Conservation (phyloP, 2,329 filamentous ascomycete genomes). For the Fusarium lateritium region DNA sequence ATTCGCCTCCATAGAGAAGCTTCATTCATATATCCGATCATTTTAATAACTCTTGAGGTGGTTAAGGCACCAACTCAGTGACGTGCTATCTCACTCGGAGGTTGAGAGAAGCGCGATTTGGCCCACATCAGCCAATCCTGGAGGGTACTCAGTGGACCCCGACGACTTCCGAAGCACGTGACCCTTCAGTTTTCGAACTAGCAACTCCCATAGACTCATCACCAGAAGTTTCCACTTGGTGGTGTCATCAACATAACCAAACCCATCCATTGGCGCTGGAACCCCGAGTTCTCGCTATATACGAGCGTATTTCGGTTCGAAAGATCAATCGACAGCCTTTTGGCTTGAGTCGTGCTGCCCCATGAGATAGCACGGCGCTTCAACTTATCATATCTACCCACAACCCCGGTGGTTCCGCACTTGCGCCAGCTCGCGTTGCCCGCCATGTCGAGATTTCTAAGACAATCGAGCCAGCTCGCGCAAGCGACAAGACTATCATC, state of each 20-base stretch:
- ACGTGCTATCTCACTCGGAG: constrained; percentile 7
- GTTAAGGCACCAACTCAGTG: constrained; percentile 27
- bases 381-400: constrained; percentile 37
- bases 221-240: constrained; percentile 49
- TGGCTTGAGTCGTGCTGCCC: constrained; percentile 46
- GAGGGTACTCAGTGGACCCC: constrained; percentile 31
- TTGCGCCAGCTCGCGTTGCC: constrained; percentile 50
- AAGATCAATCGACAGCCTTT: constrained; percentile 15
- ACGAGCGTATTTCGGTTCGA: constrained; percentile 19
- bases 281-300: constrained; percentile 36
- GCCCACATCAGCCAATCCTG: constrained; percentile 25
- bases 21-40: too few relatives aligned
- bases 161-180: constrained; percentile 51
- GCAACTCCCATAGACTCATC: constrained; percentile 46
- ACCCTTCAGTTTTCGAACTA: constrained; percentile 51
- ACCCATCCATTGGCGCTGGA: constrained; percentile 43
- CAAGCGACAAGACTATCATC: constrained; percentile 71
- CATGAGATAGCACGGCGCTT: constrained; percentile 53
- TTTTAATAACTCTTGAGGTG: too few relatives aligned
- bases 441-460: constrained; percentile 76
- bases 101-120: constrained; percentile 2
- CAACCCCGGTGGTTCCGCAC: constrained; percentile 55
- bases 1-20: background rate
- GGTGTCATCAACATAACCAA: constrained; percentile 50
- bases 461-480: constrained; percentile 76